Conservation (phyloP, 805 yeast genomes). For the Teunomyces barrocoloradensis region DNA sequence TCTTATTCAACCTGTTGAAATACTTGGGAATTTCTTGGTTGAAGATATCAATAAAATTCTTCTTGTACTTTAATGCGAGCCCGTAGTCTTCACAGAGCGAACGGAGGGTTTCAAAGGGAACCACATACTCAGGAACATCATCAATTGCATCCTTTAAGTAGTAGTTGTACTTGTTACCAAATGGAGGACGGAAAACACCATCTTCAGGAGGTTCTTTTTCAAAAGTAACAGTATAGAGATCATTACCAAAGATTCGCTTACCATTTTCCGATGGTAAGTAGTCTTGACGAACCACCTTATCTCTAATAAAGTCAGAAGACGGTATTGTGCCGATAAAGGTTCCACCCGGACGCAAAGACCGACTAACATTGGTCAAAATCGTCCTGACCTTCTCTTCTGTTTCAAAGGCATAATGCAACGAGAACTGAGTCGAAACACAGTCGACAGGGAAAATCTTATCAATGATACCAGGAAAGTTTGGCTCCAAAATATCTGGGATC, state of each 20-base stretch:
- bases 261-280: constrained; percentile 26
- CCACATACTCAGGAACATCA: constrained; percentile 94
- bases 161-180: constrained; percentile 81
- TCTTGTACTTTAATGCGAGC: constrained; percentile 65
- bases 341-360: constrained; percentile 79
- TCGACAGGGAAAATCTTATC: constrained; percentile 80
- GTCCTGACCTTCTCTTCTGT: constrained; percentile 75
- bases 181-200: constrained; percentile 71
- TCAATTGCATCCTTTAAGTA: constrained; percentile 90
- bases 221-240: constrained; percentile 76
- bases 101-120: constrained; percentile 86
- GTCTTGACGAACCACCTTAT: constrained; percentile 54
- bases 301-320: constrained; percentile 76
- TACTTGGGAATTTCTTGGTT: constrained; percentile 72
- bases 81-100: constrained; percentile 82
- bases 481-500: constrained; percentile 61
- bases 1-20: constrained; percentile 56
- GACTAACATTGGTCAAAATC: constrained; percentile 70
- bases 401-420: constrained; percentile 93
- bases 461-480: constrained; percentile 55
- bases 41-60: constrained; percentile 80
- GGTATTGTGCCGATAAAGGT: constrained; percentile 93
- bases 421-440: constrained; percentile 85
- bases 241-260: constrained; percentile 75
- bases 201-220: constrained; percentile 74